phyloP scores from a whole-genome alignment of 192 early-diverging fungal species.

The Coemansia sp. region DNA sequence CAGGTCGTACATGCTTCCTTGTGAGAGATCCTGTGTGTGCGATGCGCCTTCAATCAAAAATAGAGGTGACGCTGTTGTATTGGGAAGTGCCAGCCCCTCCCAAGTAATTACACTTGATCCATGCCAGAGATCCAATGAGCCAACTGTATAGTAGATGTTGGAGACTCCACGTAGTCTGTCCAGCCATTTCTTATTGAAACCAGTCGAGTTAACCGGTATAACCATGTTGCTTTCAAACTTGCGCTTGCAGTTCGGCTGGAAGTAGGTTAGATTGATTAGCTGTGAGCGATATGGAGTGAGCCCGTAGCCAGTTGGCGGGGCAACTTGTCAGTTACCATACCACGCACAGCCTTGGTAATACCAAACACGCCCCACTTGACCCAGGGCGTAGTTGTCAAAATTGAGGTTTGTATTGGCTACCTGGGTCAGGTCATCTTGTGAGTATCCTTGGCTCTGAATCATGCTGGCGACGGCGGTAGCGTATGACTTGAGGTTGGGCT shows the following conservation, averaged over 20 bases:
- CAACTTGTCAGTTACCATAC: slow-evolving; percentile 60
- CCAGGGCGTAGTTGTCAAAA: slow-evolving; percentile 34
- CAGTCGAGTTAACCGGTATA: slow-evolving; percentile 15
- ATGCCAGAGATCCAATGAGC: slow-evolving; percentile 27
- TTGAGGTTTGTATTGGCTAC: slow-evolving; percentile 29
- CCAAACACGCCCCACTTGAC: slow-evolving; percentile 44
- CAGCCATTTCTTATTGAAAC: slow-evolving; percentile 34
- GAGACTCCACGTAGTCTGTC: slow-evolving; percentile 13
- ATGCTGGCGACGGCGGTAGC: slow-evolving; percentile 17
- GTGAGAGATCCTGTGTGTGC: slow-evolving; percentile 20
- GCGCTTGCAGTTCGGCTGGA: slow-evolving; percentile 33
- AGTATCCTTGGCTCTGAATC: slow-evolving; percentile 9
- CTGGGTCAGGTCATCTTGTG: slow-evolving; percentile 12
- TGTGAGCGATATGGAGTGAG: slow-evolving; percentile 33
- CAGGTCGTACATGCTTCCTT: slow-evolving; percentile 6
- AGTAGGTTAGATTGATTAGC: slow-evolving; percentile 34
- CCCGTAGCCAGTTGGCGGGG: slow-evolving; percentile 19
- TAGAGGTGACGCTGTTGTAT: slow-evolving; percentile 18
- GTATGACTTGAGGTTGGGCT: slow-evolving; percentile 19
- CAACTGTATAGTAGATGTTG: slow-evolving; percentile 36
- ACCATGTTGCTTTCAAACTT: slow-evolving; percentile 35
- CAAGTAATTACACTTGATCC: slow-evolving; percentile 15
- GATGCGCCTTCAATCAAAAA: slow-evolving; percentile 26
- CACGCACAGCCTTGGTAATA: slow-evolving; percentile 64
- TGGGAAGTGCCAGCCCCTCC: slow-evolving; percentile 19